phyloP scores from a whole-genome alignment of 805 yeast genomes.

The Isabelozyma heimii region DNA sequence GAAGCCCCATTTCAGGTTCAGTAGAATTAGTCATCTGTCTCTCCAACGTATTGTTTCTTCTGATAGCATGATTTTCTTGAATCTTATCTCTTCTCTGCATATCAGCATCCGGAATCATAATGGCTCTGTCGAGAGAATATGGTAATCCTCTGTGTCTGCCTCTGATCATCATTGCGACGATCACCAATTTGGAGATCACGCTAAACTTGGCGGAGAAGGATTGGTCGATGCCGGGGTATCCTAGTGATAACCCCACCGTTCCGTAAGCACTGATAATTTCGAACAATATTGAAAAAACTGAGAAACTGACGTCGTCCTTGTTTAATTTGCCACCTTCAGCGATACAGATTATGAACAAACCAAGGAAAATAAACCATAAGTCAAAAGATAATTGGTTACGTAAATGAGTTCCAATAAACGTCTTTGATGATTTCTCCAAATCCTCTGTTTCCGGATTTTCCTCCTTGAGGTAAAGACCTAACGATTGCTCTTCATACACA shows the following conservation, averaged over 20 bases:
- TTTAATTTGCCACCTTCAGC: slow-evolving; percentile 71
- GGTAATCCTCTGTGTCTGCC: slow-evolving; percentile 98
- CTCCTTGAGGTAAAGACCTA: slow-evolving; percentile 74
- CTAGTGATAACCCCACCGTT: slow-evolving; percentile 90
- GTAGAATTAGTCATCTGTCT: slow-evolving; percentile 8
- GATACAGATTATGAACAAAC: slow-evolving; percentile 80
- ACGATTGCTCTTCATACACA: slow-evolving; percentile 94
- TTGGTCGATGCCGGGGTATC: slow-evolving; percentile 64
- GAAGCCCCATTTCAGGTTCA: neutral
- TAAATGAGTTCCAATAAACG: slow-evolving; percentile 83
- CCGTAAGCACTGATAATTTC: slow-evolving; percentile 96
- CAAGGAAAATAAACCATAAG: slow-evolving; percentile 88
- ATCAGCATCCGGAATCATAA: slow-evolving; percentile 73
- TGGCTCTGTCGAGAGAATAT: slow-evolving; percentile 88
- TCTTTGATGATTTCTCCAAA: slow-evolving; percentile 43
- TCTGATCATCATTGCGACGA: slow-evolving; percentile 86
- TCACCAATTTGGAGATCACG: slow-evolving; percentile 73
- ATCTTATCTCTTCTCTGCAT: slow-evolving; percentile 59
- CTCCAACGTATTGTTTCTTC: slow-evolving; percentile 28
- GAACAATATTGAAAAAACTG: slow-evolving; percentile 72
- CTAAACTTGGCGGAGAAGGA: slow-evolving; percentile 76
- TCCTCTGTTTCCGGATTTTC: slow-evolving; percentile 28
- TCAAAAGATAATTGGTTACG: slow-evolving; percentile 91
- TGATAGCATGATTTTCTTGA: slow-evolving; percentile 51
- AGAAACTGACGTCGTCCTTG: slow-evolving; percentile 44